Evolutionary conservation across 768 basidiomycete species (phyloP).

Genomic region (Trametes punicea): DNA sequence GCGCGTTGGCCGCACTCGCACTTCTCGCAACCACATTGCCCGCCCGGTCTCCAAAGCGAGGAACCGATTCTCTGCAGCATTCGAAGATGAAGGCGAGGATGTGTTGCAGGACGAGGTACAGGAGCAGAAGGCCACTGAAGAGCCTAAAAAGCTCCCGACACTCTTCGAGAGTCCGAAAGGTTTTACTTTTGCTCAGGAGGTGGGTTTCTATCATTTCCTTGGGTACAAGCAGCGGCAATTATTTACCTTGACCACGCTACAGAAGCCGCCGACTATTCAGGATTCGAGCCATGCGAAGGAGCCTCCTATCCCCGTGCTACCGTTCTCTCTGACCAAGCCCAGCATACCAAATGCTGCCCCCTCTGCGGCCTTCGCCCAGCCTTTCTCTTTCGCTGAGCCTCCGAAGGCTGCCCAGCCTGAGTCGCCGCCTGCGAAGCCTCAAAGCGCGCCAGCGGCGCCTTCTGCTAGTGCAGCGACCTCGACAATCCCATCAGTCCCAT

Average conservation of each 20-base stretch:
- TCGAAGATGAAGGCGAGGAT: conserved; percentile 43
- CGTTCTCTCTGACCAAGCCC: conserved; percentile 56
- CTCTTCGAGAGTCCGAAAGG: conserved; percentile 57
- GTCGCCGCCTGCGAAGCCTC: background rate
- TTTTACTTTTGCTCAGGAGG: conserved; percentile 67
- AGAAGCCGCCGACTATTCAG: conserved; percentile 34
- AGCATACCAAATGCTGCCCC: conserved; percentile 14
- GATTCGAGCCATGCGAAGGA: conserved; percentile 51
- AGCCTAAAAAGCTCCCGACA: conserved; percentile 40
- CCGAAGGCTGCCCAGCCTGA: conserved; percentile 19
- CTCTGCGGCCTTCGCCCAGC: conserved; percentile 19
- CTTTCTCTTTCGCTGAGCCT: conserved; percentile 18
- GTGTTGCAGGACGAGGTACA: conserved; percentile 20
- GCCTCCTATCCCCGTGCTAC: conserved; percentile 60
- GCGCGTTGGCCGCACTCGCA: conserved; percentile 62
- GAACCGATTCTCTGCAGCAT: conserved; percentile 66
- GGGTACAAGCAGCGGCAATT: background rate
- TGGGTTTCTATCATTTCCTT: conserved; percentile 31
- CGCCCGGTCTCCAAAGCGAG: conserved; percentile 46
- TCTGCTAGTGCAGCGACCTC: conserved; percentile 8
- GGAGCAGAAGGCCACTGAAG: conserved; percentile 45
- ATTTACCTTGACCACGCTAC: too few species aligned
- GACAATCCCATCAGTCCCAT: conserved; percentile 22
- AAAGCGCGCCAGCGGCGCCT: conserved; percentile 6
- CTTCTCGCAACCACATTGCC: conserved; percentile 51